Base-by-base conservation (phyloP, 306 rosid genomes). In the Pyrus bretschneideri region DNA sequence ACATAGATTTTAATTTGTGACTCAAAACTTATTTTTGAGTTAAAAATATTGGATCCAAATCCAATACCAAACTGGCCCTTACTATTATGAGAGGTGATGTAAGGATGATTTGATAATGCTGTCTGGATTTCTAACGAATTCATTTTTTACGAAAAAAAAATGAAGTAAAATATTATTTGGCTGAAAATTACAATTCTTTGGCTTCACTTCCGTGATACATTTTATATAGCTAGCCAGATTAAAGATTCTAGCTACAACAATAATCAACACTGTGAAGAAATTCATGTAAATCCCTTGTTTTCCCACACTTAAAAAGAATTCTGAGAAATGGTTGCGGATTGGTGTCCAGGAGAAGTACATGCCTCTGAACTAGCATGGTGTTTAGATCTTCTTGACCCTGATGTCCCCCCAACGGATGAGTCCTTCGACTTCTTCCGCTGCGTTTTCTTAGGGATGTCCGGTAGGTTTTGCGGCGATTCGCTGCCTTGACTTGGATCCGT, bases 351-450 rank as follows among this genome's bases (percentile, higher is more conserved):
- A 57, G 78, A 77, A 71, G 75, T 80, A 29, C 54, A 60, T 19
- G 21, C 76, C 52, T 79, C 77, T 23, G 72, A 51, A 25, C 21
- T 27, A 12, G 42, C 61, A 21, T 57, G 81, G 6, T 79, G 15
- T 85, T 77, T 91, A 58, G 78, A 38, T 83, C 85, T 89, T 0
- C 54, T 89, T 8, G 91, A 58, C 18, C 55, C 55, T 4, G 92
- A 59, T 4, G 64, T 30, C 2, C 83, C 83, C 12, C 58, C 71
- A 21, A 4, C 13, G 8, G 81, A 66, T 11, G 60, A 52, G 51
- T 89, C 96, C 67, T 83, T 92, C 12, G 89, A 70, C 49, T 81
- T 88, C 87, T 87, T 95, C 64, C 91, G 72, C 23, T 87, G 71
- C 31, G 68, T 30, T 81, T 74, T 96, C 76, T 81, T 96, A 4